These are phyloP conservation scores for Leccinum aurantiacum DNA, from an alignment of 768 basidiomycete genomes.

Conservation along the genomic window DNA sequence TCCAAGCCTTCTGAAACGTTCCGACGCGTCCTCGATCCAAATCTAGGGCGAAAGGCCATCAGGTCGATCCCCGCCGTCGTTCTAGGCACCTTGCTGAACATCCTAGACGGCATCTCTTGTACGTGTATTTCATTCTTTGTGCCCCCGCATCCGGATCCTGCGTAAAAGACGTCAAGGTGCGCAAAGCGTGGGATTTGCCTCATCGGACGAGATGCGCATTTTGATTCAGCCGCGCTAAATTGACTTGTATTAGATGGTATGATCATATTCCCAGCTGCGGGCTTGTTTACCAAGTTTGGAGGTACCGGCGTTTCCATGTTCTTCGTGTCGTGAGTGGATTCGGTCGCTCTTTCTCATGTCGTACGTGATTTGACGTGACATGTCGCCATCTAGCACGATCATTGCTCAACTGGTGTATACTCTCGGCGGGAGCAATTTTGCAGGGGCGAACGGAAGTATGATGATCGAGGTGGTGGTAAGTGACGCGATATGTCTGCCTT, in stretches of 20 bases:
- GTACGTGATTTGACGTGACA: not conserved
- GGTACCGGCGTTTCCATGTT: constrained; percentile 95
- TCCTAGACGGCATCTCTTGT: constrained; percentile 94
- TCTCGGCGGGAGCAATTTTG: constrained; percentile 84
- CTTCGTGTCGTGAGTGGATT: constrained; percentile 66
- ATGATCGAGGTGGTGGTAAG: constrained; percentile 97
- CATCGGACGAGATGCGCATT: not conserved
- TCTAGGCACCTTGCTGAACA: constrained; percentile 81
- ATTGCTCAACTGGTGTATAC: constrained; percentile 84
- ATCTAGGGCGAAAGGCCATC: constrained; percentile 24
- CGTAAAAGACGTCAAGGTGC: constrained; percentile 8
- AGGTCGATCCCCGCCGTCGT: constrained; percentile 78
- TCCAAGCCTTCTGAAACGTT: constrained; percentile 11
- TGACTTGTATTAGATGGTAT: constrained; percentile 67
- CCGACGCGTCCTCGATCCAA: constrained; percentile 13
- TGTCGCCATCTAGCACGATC: constrained; percentile 49
- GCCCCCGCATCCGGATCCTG: not conserved
- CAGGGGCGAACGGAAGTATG: constrained; percentile 91
- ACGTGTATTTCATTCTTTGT: constrained; percentile 32
- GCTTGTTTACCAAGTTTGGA: constrained; percentile 78
- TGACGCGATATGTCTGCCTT: constrained; percentile 14
- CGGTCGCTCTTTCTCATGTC: not conserved
- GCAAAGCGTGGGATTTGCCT: not conserved
- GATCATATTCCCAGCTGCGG: constrained; percentile 89
- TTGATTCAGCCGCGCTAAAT: constrained; percentile 8